Conservation (phyloP, 108 stramenopile species). For the Nitzschia inconspicua region DNA sequence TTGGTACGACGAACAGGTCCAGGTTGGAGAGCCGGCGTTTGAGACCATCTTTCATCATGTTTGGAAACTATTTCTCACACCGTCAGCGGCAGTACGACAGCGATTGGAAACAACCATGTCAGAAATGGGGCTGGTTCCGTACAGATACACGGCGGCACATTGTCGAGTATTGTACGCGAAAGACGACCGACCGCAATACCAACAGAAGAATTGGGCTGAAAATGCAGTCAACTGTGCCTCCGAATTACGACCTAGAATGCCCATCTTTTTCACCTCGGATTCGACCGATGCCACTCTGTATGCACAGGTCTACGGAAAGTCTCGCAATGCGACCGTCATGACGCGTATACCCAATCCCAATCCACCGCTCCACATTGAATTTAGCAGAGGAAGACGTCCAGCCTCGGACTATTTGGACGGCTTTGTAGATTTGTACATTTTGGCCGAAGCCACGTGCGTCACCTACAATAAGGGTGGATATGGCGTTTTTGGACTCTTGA, state of each 20-base stretch:
- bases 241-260: conserved; percentile 21
- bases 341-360: conserved; percentile 4
- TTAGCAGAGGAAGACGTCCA: background rate
- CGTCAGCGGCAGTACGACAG: conserved; percentile 10
- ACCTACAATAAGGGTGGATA: conserved; percentile 35
- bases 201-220: conserved; percentile 14
- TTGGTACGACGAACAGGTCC: conserved; percentile 5
- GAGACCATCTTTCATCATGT: conserved; percentile 30
- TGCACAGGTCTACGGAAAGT: conserved; percentile 6
- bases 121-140: conserved; percentile 13
- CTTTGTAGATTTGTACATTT: conserved; percentile 44
- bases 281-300: conserved; percentile 4
- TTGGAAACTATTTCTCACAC: conserved; percentile 25
- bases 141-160: conserved; percentile 34
- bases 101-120: conserved; percentile 16
- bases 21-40: background rate
- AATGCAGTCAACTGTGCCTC: conserved; percentile 43
- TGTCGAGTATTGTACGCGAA: conserved; percentile 28
- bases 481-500: conserved; percentile 18
- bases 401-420: conserved; percentile 28
- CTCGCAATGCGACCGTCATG: background rate
- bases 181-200: conserved; percentile 8
- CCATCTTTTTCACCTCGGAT: conserved; percentile 38
- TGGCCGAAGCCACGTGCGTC: conserved; percentile 26
- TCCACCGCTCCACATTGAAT: conserved; percentile 26